Base-by-base conservation (phyloP, 805 yeast species). In the Candida koratica region DNA sequence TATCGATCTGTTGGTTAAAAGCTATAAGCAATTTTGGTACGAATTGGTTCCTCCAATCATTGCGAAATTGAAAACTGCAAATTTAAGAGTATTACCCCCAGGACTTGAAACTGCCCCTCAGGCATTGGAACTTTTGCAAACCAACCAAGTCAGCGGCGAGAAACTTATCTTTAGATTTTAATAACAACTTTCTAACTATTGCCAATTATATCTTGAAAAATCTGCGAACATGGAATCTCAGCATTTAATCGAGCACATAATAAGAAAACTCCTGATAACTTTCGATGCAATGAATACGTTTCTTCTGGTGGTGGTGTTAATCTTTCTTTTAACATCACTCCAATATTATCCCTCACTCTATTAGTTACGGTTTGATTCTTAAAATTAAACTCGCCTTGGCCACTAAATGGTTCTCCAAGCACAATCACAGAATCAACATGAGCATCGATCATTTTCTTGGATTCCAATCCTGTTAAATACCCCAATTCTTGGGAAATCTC, bases 231-330 rank as follows among this genome's bases (percentile, higher is more conserved):
- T 11, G 89, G 94, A 23, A 93, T 90, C 9, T 71, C 67, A 2
- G 97, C 97, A 26, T 76, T 68, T 60, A 93, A 69, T 48, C 85
- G 75, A 3, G 97, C 84, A 64, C 97, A 90, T 37, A 93, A 68
- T 43, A 93, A 67, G 54, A 84, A 93, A 1, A 93, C 95, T 8
- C 98, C 98, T 54, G 95, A 84, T 53, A 93, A 78, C 55, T 93
- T 93, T 51, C 98, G 73, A 61, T 93, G 98, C 49, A 93, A 68
- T n/a, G 95, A 84, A 57, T 93, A 93, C 0, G 98, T 93, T 60
- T 93, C 98, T 53, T 93, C 97, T 2, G 98, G 98, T 10, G 98
- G 98, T 3, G 98, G 97, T 3, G 96, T 78, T 43, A 93, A 67
- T 48, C 98, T 76, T 59, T 93, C 96, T 42, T 81, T 76, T 43